Evolutionary conservation across 140 eudicot species (phyloP).

Genomic region (Ambrosia hybrid): DNA sequence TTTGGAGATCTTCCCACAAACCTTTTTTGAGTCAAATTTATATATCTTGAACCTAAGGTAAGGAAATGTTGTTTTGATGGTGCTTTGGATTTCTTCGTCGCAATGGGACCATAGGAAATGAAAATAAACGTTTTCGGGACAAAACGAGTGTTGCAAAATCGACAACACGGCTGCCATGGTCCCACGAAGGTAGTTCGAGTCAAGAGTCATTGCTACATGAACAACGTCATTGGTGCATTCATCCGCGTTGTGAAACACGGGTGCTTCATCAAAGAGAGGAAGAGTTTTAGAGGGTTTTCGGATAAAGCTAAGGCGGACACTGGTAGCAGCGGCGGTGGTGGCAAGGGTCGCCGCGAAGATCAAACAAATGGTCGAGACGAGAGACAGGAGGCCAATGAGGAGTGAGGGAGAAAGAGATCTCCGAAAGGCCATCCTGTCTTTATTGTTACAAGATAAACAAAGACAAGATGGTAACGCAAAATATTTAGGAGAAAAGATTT

Average conservation of each 20-base stretch:
- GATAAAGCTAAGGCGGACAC: slow-evolving; percentile 35
- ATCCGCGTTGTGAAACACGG: slow-evolving; percentile 60
- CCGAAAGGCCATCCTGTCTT: slow-evolving; percentile 75
- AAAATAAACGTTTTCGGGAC: slow-evolving; percentile 68
- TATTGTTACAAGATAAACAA: slow-evolving; percentile 21
- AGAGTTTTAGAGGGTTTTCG: slow-evolving; percentile 26
- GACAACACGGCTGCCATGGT: slow-evolving; percentile 82
- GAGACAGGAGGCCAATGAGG: slow-evolving; percentile 72
- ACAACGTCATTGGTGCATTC: slow-evolving; percentile 34
- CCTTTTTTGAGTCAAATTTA: slow-evolving; percentile 44
- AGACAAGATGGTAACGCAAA: slow-evolving; percentile 17
- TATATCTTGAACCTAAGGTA: slow-evolving; percentile 62
- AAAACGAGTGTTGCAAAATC: slow-evolving; percentile 74
- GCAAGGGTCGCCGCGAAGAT: slow-evolving; percentile 7
- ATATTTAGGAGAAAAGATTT: slow-evolving; percentile 28
- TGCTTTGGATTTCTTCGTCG: slow-evolving; percentile 45
- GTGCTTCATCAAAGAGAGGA: slow-evolving; percentile 71
- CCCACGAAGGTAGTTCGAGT: slow-evolving; percentile 78
- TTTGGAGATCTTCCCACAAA: slow-evolving; percentile 62
- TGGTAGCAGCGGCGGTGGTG: slow-evolving; percentile 26
- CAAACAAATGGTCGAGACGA: slow-evolving; percentile 20
- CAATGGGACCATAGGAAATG: slow-evolving; percentile 55
- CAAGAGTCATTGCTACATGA: slow-evolving; percentile 85
- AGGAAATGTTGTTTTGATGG: slow-evolving; percentile 65
- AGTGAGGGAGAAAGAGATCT: slow-evolving; percentile 38